Evolutionary conservation across 495 filamentous ascomycete genomes (phyloP), one percentile per base, ranked within the genome.

Genomic region (Schizothecium vesticola): DNA sequence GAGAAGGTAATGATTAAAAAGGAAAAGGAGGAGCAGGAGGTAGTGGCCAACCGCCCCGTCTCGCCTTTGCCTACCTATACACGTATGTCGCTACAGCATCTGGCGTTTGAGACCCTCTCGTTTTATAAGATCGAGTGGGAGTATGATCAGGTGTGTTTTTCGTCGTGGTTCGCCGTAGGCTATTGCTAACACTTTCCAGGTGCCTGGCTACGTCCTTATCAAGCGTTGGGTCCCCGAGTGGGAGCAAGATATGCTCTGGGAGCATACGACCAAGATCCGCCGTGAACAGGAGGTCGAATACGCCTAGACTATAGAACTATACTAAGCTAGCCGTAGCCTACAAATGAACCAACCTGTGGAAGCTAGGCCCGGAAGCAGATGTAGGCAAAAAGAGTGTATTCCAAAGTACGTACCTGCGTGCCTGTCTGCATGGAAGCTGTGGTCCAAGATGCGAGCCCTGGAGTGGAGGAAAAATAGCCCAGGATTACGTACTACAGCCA

Each of bases 141-240:
- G 68, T 77, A 80, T 25, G 86, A 88, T 65, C 59, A 74, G 59
- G 85, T 86, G 74, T 75, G 83, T 72, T 66, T 56, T n/a, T n/a
- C n/a, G n/a, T n/a, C n/a, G n/a, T n/a, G n/a, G n/a, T n/a, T n/a
- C n/a, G n/a, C n/a, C n/a, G n/a, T n/a, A n/a, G n/a, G n/a, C n/a
- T n/a, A n/a, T 62, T 10, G 73, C 79, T 79, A 72, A 79, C 69
- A 5, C 58, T n/a, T 25, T 79, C n/a, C 72, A 84, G 80, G 89
- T 93, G 70, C 82, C 84, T 59, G 87, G 90, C 63, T 93, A 87
- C 69, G 83, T 94, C 64, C 78, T 94, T 64, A 91, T 94, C 82
- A 91, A 91, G 76, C 82, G 86, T 65, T 92, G 87, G 87, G 87
- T 94, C 68, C 82, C 84, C 56, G 88, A 92, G 76, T 83, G 87